A percentile compares a stretch with the other conserved stretches of the same genome.
These are phyloP conservation scores for Lactarius hengduanensis DNA, from an alignment of 768 basidiomycete genomes.

Conservation along the genomic window DNA sequence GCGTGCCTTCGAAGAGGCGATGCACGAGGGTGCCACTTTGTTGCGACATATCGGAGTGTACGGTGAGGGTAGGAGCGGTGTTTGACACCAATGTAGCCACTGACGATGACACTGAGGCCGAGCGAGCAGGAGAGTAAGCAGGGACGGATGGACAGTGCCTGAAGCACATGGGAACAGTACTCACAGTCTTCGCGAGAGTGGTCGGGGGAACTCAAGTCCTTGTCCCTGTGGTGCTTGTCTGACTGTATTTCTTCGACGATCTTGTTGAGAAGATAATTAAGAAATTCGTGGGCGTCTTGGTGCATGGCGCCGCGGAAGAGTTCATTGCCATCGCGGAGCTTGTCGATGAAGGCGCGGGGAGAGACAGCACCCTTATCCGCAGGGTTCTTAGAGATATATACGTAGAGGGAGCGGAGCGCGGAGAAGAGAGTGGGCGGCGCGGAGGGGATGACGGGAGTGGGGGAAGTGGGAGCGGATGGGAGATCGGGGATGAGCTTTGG, in stretches of 20 bases:
- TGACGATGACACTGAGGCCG: slow-evolving; percentile 55
- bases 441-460: slow-evolving; percentile 50
- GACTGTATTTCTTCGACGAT: slow-evolving; percentile 92
- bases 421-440: slow-evolving; percentile 80
- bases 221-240: slow-evolving; percentile 45
- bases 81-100: slow-evolving; percentile 52
- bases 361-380: slow-evolving; percentile 81
- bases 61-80: slow-evolving; percentile 37
- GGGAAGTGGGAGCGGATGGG: slow-evolving; percentile 34
- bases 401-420: slow-evolving; percentile 89
- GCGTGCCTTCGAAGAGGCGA: slow-evolving; percentile 84
- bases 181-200: slow-evolving; percentile 62
- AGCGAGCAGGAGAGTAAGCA: slow-evolving; percentile 13
- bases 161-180: slow-evolving; percentile 35
- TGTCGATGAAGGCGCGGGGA: slow-evolving; percentile 89
- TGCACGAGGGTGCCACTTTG: slow-evolving; percentile 76
- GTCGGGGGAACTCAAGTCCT: slow-evolving; percentile 1
- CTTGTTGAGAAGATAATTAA: slow-evolving; percentile 90
- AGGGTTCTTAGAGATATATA: slow-evolving; percentile 76
- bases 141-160: not conserved
- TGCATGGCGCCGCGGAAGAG: slow-evolving; percentile 89
- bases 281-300: slow-evolving; percentile 98
- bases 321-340: slow-evolving; percentile 90
- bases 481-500: slow-evolving; percentile 41
- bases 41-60: slow-evolving; percentile 43